Evolutionary conservation across 202 grass and related monocot species (phyloP), one percentile per base, ranked within the genome.

Genomic region (Setaria viridis): DNA sequence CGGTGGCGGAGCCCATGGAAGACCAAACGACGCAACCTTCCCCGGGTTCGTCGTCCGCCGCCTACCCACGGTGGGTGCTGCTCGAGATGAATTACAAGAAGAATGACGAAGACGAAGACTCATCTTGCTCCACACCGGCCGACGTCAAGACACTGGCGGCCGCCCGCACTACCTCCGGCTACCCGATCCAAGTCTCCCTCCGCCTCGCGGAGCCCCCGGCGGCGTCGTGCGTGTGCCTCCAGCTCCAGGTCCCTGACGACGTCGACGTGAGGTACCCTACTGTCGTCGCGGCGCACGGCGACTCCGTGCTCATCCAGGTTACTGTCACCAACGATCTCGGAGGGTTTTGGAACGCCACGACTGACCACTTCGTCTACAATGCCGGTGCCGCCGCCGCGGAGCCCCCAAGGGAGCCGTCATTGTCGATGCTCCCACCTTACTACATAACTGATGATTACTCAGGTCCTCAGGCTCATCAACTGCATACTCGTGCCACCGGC

Each of bases 221-320:
- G 6, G 2, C 20, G 13, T 77, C 75, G 12, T 1, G 12, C 11
- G 56, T 74, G 8, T 74, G 49, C 32, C 0, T 67, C 64, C 34
- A 37, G 1, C 30, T 55, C 2, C 65, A 37, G 2, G 0, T 9
- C 32, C 14, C 15, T 2, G 30, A 46, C 4, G 11, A 16, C 46
- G 14, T 20, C 0, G 5, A 6, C 0, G 2, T 3, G 6, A 0
- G 0, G 7, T 19, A 9, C 9, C 1, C 46, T 5, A 0, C 0
- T 1, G 29, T 74, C 29, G 0, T 20, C 48, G 29, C 71, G 7
- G 71, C 71, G 6, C 71, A 74, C 30, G 30, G 71, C 29, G 71
- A 74, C 71, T 55, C 71, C 29, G 29, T 77, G 33, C 74, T 77
- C 34, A 43, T 77, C 34, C 0, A 0, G 34, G 17, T 21, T 2